A percentile compares a stretch with the other conserved stretches of the same genome.
These are phyloP conservation scores for Salix caprea DNA, from an alignment of 345 rosid genomes.

Conservation along the genomic window DNA sequence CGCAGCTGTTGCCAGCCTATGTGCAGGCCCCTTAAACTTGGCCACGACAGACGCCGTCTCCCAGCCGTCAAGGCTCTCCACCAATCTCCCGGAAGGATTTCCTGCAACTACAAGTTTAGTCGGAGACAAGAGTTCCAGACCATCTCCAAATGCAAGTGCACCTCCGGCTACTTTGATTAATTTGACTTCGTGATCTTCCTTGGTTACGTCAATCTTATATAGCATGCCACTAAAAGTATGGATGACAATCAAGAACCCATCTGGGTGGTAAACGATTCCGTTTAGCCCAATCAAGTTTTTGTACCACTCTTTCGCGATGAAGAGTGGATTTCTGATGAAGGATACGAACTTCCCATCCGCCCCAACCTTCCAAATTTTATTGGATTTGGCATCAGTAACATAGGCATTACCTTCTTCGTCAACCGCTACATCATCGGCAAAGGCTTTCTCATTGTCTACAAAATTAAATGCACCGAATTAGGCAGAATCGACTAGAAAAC, in stretches of 20 bases:
- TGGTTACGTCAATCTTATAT: conserved; percentile 49
- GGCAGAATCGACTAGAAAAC: neutral
- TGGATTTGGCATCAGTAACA: conserved; percentile 58
- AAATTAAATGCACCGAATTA: neutral
- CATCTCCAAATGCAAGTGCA: conserved; percentile 61
- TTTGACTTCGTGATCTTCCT: conserved; percentile 38
- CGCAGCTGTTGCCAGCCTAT: conserved; percentile 72
- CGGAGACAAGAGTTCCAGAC: conserved; percentile 59
- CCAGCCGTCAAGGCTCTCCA: conserved; percentile 87
- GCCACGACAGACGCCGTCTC: conserved; percentile 59
- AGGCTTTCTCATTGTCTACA: conserved; percentile 57
- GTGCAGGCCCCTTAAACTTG: conserved; percentile 60
- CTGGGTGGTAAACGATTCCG: conserved; percentile 81
- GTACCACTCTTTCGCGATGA: conserved; percentile 65
- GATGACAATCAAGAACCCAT: conserved; percentile 67
- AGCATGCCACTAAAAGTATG: conserved; percentile 66
- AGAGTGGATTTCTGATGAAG: conserved; percentile 52
- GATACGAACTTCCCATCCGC: conserved; percentile 52
- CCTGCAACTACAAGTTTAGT: conserved; percentile 84
- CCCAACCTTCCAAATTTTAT: conserved; percentile 74
- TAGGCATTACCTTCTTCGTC: conserved; percentile 74
- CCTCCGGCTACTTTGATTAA: conserved; percentile 54
- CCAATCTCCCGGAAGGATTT: conserved; percentile 58
- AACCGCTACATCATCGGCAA: conserved; percentile 78
- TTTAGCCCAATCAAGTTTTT: conserved; percentile 57